Evolutionary conservation across 1,284 basidiomycete genomes (phyloP), one percentile per base, ranked within the genome.

Genomic region (Cryptococcus maquisensis): DNA sequence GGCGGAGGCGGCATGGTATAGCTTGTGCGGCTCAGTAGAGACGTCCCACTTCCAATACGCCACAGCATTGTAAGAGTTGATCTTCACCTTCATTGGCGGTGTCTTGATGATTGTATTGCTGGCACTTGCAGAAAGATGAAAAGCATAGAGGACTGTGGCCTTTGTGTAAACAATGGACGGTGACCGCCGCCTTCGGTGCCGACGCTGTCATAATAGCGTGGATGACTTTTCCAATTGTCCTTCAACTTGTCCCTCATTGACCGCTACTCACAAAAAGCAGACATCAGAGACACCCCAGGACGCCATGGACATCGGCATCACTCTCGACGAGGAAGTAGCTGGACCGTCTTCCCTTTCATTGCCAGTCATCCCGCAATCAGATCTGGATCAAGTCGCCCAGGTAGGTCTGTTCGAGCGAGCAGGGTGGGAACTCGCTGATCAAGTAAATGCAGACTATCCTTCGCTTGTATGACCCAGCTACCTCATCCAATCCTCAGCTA

Each of bases 311-410:
- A 20, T 12, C 23, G 44, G 18, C n/a, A 10, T 48, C 49, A 49
- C 21, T n/a, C 52, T 57, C 44, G 58, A 60, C 18, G 57, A 81
- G 12, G 79, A 82, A 65, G 86, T 84, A 64, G 88, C 84, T 38
- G 82, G 58, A 53, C 81, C 81, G 64, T 88, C 85, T 71, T 90
- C 92, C 18, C 62, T 57, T 32, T 45, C 63, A 9, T 72, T 72
- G 49, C 70, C 70, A 16, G 62, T 68, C 9, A 60, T 73, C 3
- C 60, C 67, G 2, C 55, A 56, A 16, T 52, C 52, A 10, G 70
- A 74, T 55, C 58, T 72, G 15, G 52, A 64, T 10, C 66, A 66
- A 42, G 72, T 74, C 38, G 64, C 69, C 2, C 54, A 66, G 21
- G 72, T 74, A 24, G 39, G 66, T 61, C 18, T 23, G 21, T 3